These are phyloP conservation scores for Beauveria caledonica DNA, from an alignment of 2,329 filamentous ascomycete genomes.

Conservation along the genomic window DNA sequence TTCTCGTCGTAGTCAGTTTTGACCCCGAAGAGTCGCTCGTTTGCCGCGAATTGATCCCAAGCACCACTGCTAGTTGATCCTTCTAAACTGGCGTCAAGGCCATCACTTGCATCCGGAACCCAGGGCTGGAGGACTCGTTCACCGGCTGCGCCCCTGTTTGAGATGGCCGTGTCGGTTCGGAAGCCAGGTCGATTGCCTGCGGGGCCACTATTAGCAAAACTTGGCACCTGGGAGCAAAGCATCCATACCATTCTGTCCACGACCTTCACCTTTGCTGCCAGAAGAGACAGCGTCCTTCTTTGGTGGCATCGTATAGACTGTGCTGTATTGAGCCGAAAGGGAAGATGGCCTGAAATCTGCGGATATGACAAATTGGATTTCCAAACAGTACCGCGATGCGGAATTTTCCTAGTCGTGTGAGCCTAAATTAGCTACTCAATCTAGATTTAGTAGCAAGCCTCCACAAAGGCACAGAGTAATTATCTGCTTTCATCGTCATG, in stretches of 20 bases:
- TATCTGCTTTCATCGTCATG: not conserved
- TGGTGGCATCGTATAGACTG: slow-evolving; percentile 6
- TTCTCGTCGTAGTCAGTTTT: slow-evolving; percentile 90
- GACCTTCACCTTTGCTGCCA: slow-evolving; percentile 15
- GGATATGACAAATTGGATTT: not conserved
- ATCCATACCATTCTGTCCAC: slow-evolving; percentile 29
- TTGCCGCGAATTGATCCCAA: slow-evolving; percentile 94
- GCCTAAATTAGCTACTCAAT: not conserved
- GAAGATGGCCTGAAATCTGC: not conserved
- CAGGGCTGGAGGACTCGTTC: slow-evolving; percentile 76
- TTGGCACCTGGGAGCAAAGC: not conserved
- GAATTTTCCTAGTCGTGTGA: not conserved
- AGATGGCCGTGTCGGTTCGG: slow-evolving; percentile 83
- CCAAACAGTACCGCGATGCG: slow-evolving; percentile 12
- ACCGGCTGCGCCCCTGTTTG: slow-evolving; percentile 57
- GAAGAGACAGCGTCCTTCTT: slow-evolving; percentile 9
- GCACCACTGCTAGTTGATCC: slow-evolving; percentile 37
- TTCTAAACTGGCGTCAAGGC: slow-evolving; percentile 65
- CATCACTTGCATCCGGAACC: slow-evolving; percentile 58
- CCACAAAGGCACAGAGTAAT: not conserved
- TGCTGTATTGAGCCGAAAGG: not conserved
- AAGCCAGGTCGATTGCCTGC: slow-evolving; percentile 62
- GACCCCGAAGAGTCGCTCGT: slow-evolving; percentile 79
- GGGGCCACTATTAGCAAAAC: slow-evolving; percentile 14
- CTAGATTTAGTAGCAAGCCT: not conserved